These are phyloP conservation scores for Pyrenochaeta sp. DNA, from an alignment of 2,329 filamentous ascomycete genomes.

Conservation along the genomic window DNA sequence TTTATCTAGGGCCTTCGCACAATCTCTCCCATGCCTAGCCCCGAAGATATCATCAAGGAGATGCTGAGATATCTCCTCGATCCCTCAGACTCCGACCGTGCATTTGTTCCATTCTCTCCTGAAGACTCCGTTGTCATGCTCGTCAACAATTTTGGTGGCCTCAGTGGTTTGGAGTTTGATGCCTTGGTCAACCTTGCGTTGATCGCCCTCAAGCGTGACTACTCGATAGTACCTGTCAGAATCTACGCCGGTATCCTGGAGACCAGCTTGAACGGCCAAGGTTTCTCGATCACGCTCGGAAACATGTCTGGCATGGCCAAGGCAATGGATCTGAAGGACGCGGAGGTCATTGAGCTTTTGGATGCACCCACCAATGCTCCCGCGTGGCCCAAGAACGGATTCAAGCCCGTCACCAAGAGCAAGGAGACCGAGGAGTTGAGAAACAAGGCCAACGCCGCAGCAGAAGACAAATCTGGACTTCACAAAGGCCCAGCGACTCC, in stretches of 20 bases:
- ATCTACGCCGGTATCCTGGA: slow-evolving; percentile 60
- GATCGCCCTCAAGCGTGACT: slow-evolving; percentile 53
- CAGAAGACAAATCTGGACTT: slow-evolving; percentile 18
- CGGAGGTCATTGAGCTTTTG: slow-evolving; percentile 57
- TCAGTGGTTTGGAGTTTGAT: slow-evolving; percentile 58
- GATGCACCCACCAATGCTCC: slow-evolving; percentile 60
- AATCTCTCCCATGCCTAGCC: slow-evolving; percentile 56
- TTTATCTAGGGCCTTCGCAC: slow-evolving; percentile 52
- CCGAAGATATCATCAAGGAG: slow-evolving; percentile 57
- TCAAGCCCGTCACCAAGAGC: slow-evolving; percentile 36
- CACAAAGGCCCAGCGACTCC: slow-evolving; percentile 49
- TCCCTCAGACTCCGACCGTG: slow-evolving; percentile 56
- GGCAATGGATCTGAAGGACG: slow-evolving; percentile 46
- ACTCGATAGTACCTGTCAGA: slow-evolving; percentile 57
- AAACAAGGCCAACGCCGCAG: slow-evolving; percentile 39
- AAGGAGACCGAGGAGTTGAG: slow-evolving; percentile 36
- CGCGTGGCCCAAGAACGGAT: slow-evolving; percentile 60
- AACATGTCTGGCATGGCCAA: slow-evolving; percentile 58
- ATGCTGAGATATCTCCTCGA: slow-evolving; percentile 60
- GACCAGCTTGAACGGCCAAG: slow-evolving; percentile 63
- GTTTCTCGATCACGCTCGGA: slow-evolving; percentile 63
- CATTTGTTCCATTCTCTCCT: slow-evolving; percentile 57
- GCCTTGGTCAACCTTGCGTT: slow-evolving; percentile 55
- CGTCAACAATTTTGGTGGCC: slow-evolving; percentile 59
- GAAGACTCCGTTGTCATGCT: slow-evolving; percentile 56